Percentiles rank a stretch among this genome's conserved stretches.
Conservation (phyloP, 2,329 filamentous ascomycete species). For the Periconia digitata region DNA sequence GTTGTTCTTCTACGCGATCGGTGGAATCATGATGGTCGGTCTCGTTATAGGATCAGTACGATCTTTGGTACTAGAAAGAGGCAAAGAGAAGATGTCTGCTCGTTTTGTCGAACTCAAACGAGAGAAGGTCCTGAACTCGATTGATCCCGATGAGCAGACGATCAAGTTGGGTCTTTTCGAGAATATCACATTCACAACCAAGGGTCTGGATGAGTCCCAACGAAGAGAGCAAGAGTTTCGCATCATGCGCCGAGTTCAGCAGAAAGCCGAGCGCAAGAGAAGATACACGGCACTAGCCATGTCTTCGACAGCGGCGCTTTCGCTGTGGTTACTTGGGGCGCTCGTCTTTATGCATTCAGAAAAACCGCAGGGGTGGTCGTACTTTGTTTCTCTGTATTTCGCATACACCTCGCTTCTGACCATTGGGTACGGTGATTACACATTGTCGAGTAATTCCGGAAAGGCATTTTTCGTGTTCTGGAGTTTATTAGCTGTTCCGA, state of each 20-base stretch:
- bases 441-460: slow-evolving; percentile 51
- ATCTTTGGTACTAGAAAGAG: slow-evolving; percentile 53
- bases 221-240: slow-evolving; percentile 53
- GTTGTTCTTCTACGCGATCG: slow-evolving; percentile 58
- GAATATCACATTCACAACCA: slow-evolving; percentile 45
- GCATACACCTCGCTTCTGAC: slow-evolving; percentile 56
- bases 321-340: slow-evolving; percentile 53
- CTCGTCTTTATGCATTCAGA: slow-evolving; percentile 54
- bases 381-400: slow-evolving; percentile 57
- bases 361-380: slow-evolving; percentile 50
- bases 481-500: slow-evolving; percentile 57
- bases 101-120: slow-evolving; percentile 54
- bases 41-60: slow-evolving; percentile 58
- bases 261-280: slow-evolving; percentile 36
- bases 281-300: slow-evolving; percentile 45
- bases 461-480: slow-evolving; percentile 61
- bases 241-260: slow-evolving; percentile 46
- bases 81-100: slow-evolving; percentile 54
- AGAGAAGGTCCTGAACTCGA: slow-evolving; percentile 43
- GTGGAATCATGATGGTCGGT: slow-evolving; percentile 58
- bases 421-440: slow-evolving; percentile 58
- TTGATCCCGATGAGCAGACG: slow-evolving; percentile 44
- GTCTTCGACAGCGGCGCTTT: slow-evolving; percentile 42
- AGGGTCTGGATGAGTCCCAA: slow-evolving; percentile 40
- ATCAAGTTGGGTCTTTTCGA: slow-evolving; percentile 48